Conservation (phyloP, 1,284 basidiomycete genomes). For the Irpex sp. region DNA sequence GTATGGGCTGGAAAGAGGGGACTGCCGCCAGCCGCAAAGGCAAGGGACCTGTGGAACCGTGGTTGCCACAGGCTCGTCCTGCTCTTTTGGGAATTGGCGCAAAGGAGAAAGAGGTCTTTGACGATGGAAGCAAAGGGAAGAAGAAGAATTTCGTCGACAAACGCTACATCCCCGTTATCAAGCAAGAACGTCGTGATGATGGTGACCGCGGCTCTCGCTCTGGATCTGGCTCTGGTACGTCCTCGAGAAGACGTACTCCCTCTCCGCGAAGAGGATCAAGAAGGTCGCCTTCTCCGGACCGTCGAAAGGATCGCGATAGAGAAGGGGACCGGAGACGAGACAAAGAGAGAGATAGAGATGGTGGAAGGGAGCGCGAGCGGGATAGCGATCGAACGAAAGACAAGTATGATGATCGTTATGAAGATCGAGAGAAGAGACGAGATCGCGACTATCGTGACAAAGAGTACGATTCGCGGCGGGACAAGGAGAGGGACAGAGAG, state of each 20-base stretch:
- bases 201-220: conserved; percentile 22
- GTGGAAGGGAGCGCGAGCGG: conserved; percentile 15
- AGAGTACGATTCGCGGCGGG: neutral
- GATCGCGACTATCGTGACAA: conserved; percentile 12
- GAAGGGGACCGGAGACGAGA: conserved; percentile 23
- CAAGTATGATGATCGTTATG: conserved; percentile 14
- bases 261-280: conserved; percentile 18
- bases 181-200: conserved; percentile 43
- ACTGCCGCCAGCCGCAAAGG: conserved; percentile 59
- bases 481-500: conserved; percentile 12
- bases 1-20: conserved; percentile 96
- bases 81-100: conserved; percentile 89
- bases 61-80: conserved; percentile 77
- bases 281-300: conserved; percentile 23
- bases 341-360: conserved; percentile 22
- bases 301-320: conserved; percentile 25
- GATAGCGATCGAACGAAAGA: neutral
- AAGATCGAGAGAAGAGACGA: conserved; percentile 14
- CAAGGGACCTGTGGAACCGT: conserved; percentile 60
- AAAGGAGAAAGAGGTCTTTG: conserved; percentile 71
- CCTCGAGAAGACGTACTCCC: conserved; percentile 21
- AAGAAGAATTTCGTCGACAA: conserved; percentile 48
- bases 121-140: conserved; percentile 58
- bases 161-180: conserved; percentile 76
- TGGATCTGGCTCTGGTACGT: conserved; percentile 3